Base-by-base conservation (phyloP, 345 rosid genomes). In the Populus davidiana region DNA sequence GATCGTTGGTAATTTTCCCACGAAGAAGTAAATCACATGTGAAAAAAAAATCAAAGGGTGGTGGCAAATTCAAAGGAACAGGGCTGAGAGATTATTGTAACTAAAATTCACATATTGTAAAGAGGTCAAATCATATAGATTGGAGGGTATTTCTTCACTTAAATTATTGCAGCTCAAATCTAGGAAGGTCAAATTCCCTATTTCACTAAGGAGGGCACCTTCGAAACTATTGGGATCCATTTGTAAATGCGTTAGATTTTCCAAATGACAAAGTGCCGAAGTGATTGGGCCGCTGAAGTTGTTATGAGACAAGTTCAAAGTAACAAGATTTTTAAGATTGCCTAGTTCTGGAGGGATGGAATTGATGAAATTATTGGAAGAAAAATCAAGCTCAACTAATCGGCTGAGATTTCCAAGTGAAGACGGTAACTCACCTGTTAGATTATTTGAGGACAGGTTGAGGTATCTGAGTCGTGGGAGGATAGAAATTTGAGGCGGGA, bases 341-440 rank as follows among this genome's bases (percentile, higher is more conserved):
- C 43, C 43, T 9, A 41, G 43, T 11, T 41, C 43, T 0, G 12
- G 43, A 41, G 43, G 43, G 43, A 41, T 41, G 43, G 12, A 8
- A 9, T 8, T 41, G 12, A 0, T 4, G 39, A 50, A 33, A 0
- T 2, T 0, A 66, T 38, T 71, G 12, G 0, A 1, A 35, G 5
- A 29, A 38, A 67, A 14, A 36, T 50, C 43, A 38, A 75, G 67
- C 8, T 64, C n/a, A 11, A n/a, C 21, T 0, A 73, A 20, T 12
- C 49, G 31, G 23, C 25, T 13, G 21, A 80, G 75, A 12, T 52
- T 27, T 62, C 43, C 29, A 3, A 76, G 29, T n/a, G 47, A 59
- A 21, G 8, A 18, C 31, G 77, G 87, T 17, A 76, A 65, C 71
- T 76, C 70, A 64, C 82, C 77, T 2, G 9, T n/a, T 1, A 82